Percentiles rank a stretch among this genome's conserved stretches.
Evolutionary conservation across 2,329 filamentous ascomycete species (phyloP).

Genomic region (Aaosphaeria pasadenensis): DNA sequence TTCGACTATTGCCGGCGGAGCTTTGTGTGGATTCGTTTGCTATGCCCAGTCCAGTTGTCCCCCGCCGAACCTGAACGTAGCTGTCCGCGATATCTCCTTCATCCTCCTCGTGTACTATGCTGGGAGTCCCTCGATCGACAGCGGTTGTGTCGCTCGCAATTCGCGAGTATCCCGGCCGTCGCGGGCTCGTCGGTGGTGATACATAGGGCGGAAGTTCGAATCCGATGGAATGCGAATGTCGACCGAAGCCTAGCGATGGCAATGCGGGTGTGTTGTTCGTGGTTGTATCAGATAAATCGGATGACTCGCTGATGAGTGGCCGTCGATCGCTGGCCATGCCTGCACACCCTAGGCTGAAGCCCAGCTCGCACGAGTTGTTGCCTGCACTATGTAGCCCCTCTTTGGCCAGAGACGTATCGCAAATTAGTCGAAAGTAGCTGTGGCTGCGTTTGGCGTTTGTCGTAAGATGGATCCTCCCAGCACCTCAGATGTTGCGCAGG

Average conservation of each 20-base stretch:
- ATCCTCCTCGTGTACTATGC: constrained; percentile 27
- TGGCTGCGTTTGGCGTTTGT: background rate
- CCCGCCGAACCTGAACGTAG: constrained; percentile 4
- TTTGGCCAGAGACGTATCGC: constrained; percentile 2
- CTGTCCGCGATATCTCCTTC: constrained; percentile 27
- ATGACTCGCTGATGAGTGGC: constrained; percentile 24
- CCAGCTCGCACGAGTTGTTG: constrained; percentile 14
- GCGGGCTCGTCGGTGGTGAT: constrained; percentile 19
- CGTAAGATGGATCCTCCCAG: background rate
- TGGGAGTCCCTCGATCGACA: constrained; percentile 24
- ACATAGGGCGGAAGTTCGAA: constrained; percentile 11
- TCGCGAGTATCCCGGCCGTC: constrained; percentile 34
- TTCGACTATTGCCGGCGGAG: constrained; percentile 2
- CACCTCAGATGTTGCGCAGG: background rate
- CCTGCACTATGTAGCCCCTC: constrained; percentile 2
- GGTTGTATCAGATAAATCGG: constrained; percentile 24
- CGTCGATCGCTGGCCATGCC: constrained; percentile 27
- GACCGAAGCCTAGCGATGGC: constrained; percentile 24
- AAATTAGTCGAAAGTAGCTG: background rate
- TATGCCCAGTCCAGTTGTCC: constrained; percentile 36
- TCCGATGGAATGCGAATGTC: constrained; percentile 19
- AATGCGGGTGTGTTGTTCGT: constrained; percentile 22
- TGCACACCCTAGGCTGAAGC: background rate
- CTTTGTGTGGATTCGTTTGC: constrained; percentile 8
- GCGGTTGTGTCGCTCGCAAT: constrained; percentile 34